Evolutionary conservation across 495 filamentous ascomycete genomes (phyloP).

Genomic region (Trypethelium eluteriae): DNA sequence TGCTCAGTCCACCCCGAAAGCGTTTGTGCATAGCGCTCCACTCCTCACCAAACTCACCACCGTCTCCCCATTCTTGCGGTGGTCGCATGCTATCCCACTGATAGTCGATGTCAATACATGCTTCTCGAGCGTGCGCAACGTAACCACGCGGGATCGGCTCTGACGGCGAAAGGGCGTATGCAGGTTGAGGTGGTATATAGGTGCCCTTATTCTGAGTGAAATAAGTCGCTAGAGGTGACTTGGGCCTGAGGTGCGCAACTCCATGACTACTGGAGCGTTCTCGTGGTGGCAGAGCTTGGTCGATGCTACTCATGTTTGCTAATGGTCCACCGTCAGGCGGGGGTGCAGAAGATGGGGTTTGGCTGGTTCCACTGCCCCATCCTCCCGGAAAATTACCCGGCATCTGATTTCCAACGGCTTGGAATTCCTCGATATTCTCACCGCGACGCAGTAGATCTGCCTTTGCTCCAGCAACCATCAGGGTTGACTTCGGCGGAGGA

Average conservation of each 20-base stretch:
- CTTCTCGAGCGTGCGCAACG: slow-evolving; percentile 84
- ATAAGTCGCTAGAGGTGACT: slow-evolving; percentile 3
- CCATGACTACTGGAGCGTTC: slow-evolving; percentile 40
- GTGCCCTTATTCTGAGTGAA: background rate
- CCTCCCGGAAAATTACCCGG: slow-evolving; percentile 54
- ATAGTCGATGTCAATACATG: slow-evolving; percentile 77
- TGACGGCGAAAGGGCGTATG: slow-evolving; percentile 72
- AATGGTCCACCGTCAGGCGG: slow-evolving; percentile 26
- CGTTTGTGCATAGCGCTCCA: slow-evolving; percentile 91
- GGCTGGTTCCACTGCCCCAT: slow-evolving; percentile 38
- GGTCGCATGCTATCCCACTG: slow-evolving; percentile 88
- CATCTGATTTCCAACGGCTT: slow-evolving; percentile 29
- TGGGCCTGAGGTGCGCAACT: background rate
- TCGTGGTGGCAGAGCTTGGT: slow-evolving; percentile 34
- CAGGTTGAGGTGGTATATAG: slow-evolving; percentile 70
- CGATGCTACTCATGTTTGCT: slow-evolving; percentile 25
- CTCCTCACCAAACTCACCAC: slow-evolving; percentile 83
- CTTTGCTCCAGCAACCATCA: slow-evolving; percentile 83
- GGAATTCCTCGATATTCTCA: slow-evolving; percentile 47
- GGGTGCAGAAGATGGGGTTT: slow-evolving; percentile 22
- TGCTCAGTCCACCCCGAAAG: slow-evolving; percentile 66
- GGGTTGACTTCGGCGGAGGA: slow-evolving; percentile 72
- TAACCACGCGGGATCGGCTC: slow-evolving; percentile 81
- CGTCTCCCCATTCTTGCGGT: slow-evolving; percentile 71
- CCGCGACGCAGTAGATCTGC: slow-evolving; percentile 68